These are phyloP conservation scores for Alloteropsis semialata DNA, from an alignment of 176 grass and related monocot species.

Conservation along the genomic window DNA sequence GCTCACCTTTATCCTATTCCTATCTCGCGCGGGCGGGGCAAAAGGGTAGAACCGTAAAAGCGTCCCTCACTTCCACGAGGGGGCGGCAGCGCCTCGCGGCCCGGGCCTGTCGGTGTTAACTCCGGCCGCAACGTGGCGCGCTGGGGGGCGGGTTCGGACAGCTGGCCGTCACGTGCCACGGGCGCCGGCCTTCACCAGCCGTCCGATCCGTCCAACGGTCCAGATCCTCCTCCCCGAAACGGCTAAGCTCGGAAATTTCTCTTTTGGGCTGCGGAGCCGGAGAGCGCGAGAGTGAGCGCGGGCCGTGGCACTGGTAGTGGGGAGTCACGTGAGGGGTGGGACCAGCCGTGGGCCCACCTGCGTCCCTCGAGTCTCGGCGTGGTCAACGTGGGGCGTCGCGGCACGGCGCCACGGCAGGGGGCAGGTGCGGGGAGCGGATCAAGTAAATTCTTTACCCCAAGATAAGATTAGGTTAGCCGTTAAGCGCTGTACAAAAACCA, in stretches of 20 bases:
- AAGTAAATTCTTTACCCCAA: constrained; percentile 25
- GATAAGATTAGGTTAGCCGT: constrained; percentile 6
- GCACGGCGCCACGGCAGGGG: neutral
- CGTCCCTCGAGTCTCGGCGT: constrained; percentile 13
- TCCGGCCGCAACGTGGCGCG: constrained; percentile 26
- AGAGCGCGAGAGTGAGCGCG: no score
- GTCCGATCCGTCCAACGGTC: constrained; percentile 1
- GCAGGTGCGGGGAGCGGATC: neutral
- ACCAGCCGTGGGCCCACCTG: neutral
- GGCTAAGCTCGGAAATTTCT: neutral
- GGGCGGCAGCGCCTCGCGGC: constrained; percentile 7
- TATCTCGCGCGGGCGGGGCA: neutral
- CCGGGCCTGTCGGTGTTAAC: constrained; percentile 23
- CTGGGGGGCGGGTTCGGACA: neutral
- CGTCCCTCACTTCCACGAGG: neutral
- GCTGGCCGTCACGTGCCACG: constrained; percentile 23
- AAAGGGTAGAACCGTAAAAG: neutral
- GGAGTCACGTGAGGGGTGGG: constrained; percentile 15
- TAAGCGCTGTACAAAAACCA: neutral
- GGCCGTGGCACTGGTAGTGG: neutral
- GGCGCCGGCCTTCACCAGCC: fast-evolving
- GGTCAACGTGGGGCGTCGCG: constrained; percentile 48
- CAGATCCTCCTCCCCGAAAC: neutral
- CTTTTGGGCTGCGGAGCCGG: neutral
- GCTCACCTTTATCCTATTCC: neutral